These are phyloP conservation scores for Penicillium sclerotigenum DNA, from an alignment of 2,329 filamentous ascomycete species.

Conservation along the genomic window DNA sequence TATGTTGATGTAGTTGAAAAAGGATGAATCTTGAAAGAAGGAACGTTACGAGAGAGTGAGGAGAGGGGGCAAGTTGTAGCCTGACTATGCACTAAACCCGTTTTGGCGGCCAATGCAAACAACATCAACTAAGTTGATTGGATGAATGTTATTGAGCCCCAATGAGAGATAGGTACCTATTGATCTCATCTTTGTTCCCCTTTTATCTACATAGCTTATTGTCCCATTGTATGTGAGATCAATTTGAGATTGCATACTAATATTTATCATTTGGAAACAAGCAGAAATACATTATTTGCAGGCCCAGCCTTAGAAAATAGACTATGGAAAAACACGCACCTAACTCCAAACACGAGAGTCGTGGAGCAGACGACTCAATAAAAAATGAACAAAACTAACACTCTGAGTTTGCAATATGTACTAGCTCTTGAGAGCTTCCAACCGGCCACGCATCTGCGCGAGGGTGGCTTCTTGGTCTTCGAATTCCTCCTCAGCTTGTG, in stretches of 20 bases:
- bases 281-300: conserved; percentile 15
- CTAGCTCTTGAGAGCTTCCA: conserved; percentile 89
- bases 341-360: conserved; percentile 16
- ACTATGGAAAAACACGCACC: conserved; percentile 7
- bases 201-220: neutral
- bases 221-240: neutral
- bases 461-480: conserved; percentile 86
- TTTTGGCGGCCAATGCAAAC: neutral
- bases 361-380: neutral
- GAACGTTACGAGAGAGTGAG: neutral
- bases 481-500: conserved; percentile 65
- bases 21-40: conserved; percentile 1
- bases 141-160: neutral
- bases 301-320: conserved; percentile 26
- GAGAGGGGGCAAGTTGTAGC: conserved; percentile 1
- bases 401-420: neutral
- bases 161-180: neutral
- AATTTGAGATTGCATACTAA: neutral
- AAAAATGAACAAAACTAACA: neutral
- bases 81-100: neutral
- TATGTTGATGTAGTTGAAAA: neutral
- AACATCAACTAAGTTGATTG: neutral
- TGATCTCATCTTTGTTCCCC: neutral
- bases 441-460: conserved; percentile 85
- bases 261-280: neutral